Base-by-base conservation (phyloP, 2,329 filamentous ascomycete species). In the Sarocladiaceae sp. region DNA sequence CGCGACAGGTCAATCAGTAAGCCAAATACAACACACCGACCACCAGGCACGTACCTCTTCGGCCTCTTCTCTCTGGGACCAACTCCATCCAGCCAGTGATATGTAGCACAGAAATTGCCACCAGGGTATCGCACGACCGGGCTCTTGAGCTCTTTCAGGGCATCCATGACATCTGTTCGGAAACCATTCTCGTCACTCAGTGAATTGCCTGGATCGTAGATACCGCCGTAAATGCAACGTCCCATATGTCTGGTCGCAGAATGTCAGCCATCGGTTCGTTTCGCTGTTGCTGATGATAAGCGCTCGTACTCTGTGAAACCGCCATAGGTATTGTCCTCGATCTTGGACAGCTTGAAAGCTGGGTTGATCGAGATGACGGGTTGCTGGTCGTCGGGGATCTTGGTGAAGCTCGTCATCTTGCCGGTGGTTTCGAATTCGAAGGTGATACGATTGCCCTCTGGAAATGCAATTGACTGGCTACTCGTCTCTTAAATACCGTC, bases 181-280 rank as follows among this genome's bases (percentile, higher is more conserved):
- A 90, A 93, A 37, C 88, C 88, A 57, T 88, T 75, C 51, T 82
- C 75, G 59, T 92, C 87, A 2, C 87, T 84, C n/a, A 91, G 76
- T 3, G 82, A 71, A 65, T 84, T 91, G 29, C 77, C 79, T 1
- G 88, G 88, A 59, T 93, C 88, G 69, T 91, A 93, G 64, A 94
- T 87, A 57, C 90, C 89, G 57, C 88, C 88, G 66, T 94, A 93
- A 63, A 94, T 91, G 73, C 89, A 94, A 56, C 89, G 83, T 61
- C 89, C 89, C 88, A 94, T 94, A 69, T 94, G 90, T 61, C 87
- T 90, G 58, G 28, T 23, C 2, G 10, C 11, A 51, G 5, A 28
- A 15, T 7, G 31, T 57, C 51, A 54, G 50, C 35, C 20, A 51
- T n/a, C 11, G 26, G 22, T n/a, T 26, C 40, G 40, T 20, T 23